Evolutionary conservation across 192 early-diverging fungal genomes (phyloP).

Genomic region (Entomortierella lignicola): DNA sequence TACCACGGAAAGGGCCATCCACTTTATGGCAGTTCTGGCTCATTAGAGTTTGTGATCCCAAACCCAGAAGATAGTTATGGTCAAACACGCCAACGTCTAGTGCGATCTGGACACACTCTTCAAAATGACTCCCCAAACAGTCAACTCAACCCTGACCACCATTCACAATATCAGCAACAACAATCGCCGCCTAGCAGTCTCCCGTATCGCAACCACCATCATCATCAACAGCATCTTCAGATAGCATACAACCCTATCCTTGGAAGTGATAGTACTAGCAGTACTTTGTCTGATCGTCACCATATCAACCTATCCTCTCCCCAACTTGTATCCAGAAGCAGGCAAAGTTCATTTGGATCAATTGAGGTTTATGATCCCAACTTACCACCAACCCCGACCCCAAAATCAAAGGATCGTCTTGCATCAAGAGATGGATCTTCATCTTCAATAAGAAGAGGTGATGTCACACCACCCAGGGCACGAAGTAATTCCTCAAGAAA

Average conservation of each 20-base stretch:
- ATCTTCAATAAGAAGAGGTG: conserved; percentile 5
- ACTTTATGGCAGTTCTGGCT: conserved; percentile 26
- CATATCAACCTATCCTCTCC: background rate
- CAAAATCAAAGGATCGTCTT: conserved; percentile 27
- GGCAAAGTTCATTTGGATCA: conserved; percentile 26
- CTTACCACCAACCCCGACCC: conserved; percentile 20
- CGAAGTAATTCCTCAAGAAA: conserved; percentile 35
- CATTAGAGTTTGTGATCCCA: conserved; percentile 1
- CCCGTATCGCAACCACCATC: background rate
- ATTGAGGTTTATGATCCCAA: conserved; percentile 7
- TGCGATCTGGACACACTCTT: background rate
- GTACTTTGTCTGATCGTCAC: background rate
- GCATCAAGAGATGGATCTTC: conserved; percentile 14
- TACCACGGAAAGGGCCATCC: conserved; percentile 32
- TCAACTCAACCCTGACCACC: background rate
- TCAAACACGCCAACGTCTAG: background rate
- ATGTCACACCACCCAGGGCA: conserved; percentile 15
- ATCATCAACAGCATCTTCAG: conserved; percentile 1
- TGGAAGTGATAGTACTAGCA: conserved; percentile 8
- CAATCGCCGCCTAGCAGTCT: background rate
- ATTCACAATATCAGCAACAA: background rate
- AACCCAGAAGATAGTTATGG: background rate
- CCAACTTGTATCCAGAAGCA: conserved; percentile 13
- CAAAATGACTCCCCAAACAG: conserved; percentile 5
- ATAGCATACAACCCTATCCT: background rate